Evolutionary conservation across 306 rosid genomes (phyloP), one percentile per base, ranked within the genome.

Genomic region (Fragaria iinumae): DNA sequence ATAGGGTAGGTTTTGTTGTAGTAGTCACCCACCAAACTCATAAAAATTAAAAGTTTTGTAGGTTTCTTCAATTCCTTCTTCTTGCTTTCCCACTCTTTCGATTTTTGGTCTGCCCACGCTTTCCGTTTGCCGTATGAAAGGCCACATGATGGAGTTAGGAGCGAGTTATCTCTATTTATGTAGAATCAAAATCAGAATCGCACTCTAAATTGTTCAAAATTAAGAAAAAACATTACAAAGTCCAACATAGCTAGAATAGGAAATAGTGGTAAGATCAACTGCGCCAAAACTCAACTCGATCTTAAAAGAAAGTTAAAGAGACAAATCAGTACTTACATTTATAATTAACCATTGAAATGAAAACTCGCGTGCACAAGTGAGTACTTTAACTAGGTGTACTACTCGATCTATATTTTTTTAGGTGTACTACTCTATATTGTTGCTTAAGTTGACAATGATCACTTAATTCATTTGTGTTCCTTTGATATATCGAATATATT

Each of bases 331-430:
- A 80, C 64, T 79, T 77, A 82, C 64, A 77, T 25, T 55, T 75
- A 32, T 32, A 85, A 89, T 87, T 74, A 67, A 76, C 85, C 64
- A 59, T 83, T 76, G 89, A 85, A 86, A 74, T 18, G 5, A 60
- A 83, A 82, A 76, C 84, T 68, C 83, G 95, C 96, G 88, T 88
- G 97, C 88, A 79, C 66, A 70, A 55, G 41, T 39, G 39, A 48
- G 75, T 84, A 80, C 77, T 80, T 77, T 72, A 73, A 73, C 79
- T 3, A 11, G 48, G 67, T 76, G 72, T 76, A 83, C 25, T 25
- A 25, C 25, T 25, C n/a, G n/a, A n/a, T n/a, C 25, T 25, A 25
- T 25, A 25, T 25, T 25, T 25, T 25, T 25, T 79, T 3, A 11
- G 48, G 67, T 76, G 72, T 76, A 83, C 21, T 72, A 60, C 56